Evolutionary conservation across 1,284 basidiomycete species (phyloP).

Genomic region (Inonotus obliquus): DNA sequence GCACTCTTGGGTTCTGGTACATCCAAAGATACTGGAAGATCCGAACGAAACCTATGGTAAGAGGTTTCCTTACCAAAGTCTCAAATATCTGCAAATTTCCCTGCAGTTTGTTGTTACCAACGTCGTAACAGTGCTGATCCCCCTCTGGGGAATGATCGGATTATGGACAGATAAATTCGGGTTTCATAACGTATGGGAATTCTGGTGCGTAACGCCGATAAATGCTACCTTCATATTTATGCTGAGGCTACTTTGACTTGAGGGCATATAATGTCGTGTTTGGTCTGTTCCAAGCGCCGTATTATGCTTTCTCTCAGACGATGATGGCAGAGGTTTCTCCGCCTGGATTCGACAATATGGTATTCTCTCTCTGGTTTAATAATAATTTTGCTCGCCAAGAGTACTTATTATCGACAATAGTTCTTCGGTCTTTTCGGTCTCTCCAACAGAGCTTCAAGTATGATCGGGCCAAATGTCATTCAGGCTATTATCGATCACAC

Average conservation of each 20-base stretch:
- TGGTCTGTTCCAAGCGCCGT: constrained; percentile 82
- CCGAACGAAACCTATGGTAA: constrained; percentile 71
- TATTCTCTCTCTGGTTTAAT: constrained; percentile 22
- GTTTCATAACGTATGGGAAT: constrained; percentile 83
- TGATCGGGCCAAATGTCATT: constrained; percentile 76
- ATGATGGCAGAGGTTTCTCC: constrained; percentile 85
- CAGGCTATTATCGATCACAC: constrained; percentile 73
- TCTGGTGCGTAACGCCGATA: constrained; percentile 46
- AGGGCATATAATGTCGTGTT: constrained; percentile 80
- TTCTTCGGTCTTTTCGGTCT: constrained; percentile 82
- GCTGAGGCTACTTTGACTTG: not conserved
- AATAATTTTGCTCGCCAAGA: not conserved
- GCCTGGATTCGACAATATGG: constrained; percentile 82
- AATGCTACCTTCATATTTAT: not conserved
- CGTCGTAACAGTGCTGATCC: constrained; percentile 70
- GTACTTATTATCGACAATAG: constrained; percentile 30
- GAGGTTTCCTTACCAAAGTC: constrained; percentile 11
- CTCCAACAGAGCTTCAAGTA: constrained; percentile 76
- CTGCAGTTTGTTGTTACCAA: constrained; percentile 73
- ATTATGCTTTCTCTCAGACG: constrained; percentile 81
- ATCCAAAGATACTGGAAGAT: constrained; percentile 76
- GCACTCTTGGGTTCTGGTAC: constrained; percentile 76
- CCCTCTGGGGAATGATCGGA: constrained; percentile 84
- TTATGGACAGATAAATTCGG: constrained; percentile 77
- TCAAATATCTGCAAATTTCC: not conserved